Base-by-base conservation (phyloP, 1,139 yeast genomes). In the Yamadazyma pseudoaaseri region DNA sequence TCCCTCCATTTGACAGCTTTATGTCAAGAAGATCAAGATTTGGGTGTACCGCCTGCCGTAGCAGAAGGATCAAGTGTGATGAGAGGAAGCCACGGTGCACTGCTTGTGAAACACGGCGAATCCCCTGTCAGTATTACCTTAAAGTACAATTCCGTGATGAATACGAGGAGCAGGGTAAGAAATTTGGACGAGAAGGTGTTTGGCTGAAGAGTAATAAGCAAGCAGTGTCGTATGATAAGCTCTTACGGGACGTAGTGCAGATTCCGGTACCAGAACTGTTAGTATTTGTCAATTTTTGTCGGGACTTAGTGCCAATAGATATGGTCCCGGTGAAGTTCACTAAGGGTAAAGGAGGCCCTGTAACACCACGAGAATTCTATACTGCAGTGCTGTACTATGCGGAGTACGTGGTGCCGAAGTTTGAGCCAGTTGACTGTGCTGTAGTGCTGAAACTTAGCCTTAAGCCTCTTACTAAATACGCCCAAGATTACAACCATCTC, bases 101-200 rank as follows among this genome's bases (percentile, higher is more conserved):
- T 5, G 20, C 20, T 20, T 26, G 28, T 26, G 20, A 6, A 5
- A 13, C 28, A 14, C 17, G 28, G 17, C 9, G 11, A 11, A 5
- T 26, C 17, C 11, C 5, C 14, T 26, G 28, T 16, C 28, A 26
- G 11, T 26, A 26, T 15, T 20, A 15, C 5, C 11, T 26, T 5
- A 26, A 26, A 15, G 20, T 26, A 10, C 28, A 26, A 16, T 26
- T 26, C 20, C 18, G 28, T 6, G 28, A 26, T 15, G 28, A 26
- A 10, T 26, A 15, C 20, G 28, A 26, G 12, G 6, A 8, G 20
- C 5, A 10, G 8, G 28, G 28, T 4, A 13, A 13, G 20, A 15
- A 9, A 16, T 26, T 26, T 26, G 28, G 28, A 5, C 5, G 28
- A 10, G 28, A 26, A 15, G 28, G 28, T 5, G 28, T 26, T 4